Evolutionary conservation across 2,329 filamentous ascomycete species (phyloP).

Genomic region (Cercospora zeae-maydis): DNA sequence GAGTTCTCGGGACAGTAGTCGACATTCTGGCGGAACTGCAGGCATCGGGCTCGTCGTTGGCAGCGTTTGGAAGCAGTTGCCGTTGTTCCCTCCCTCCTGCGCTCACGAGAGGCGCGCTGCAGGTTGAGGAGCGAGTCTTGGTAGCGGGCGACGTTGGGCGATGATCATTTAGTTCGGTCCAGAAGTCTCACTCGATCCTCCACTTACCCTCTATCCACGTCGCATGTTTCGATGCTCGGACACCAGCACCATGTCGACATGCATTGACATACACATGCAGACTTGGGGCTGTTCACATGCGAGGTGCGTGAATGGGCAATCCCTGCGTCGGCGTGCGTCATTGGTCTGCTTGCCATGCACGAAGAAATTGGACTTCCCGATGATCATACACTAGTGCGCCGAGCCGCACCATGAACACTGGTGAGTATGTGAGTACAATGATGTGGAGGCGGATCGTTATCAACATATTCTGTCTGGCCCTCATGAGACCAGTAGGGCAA

Average conservation of each 20-base stretch:
- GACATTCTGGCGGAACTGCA: slow-evolving; percentile 21
- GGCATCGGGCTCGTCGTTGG: background rate
- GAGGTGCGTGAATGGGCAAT: background rate
- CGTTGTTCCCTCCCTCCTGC: background rate
- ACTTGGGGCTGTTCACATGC: slow-evolving; percentile 1
- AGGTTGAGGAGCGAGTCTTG: background rate
- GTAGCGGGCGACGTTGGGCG: background rate
- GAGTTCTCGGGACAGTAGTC: slow-evolving; percentile 30
- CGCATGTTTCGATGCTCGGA: background rate
- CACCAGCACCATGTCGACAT: background rate
- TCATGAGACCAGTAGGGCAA: too few relatives aligned
- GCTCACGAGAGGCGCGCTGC: background rate
- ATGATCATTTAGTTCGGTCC: background rate
- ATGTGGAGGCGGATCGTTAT: too few relatives aligned
- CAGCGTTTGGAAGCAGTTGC: background rate
- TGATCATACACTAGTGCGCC: background rate
- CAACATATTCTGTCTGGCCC: too few relatives aligned
- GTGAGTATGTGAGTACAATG: too few relatives aligned
- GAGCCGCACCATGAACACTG: too few relatives aligned
- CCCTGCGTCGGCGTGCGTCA: background rate
- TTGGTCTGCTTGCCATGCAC: background rate
- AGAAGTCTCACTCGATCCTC: background rate
- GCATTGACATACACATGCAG: background rate
- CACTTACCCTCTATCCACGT: background rate
- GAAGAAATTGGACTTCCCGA: background rate